Evolutionary conservation across 2,329 filamentous ascomycete genomes (phyloP), one percentile per base, ranked within the genome.

Genomic region (Botrytis aclada): DNA sequence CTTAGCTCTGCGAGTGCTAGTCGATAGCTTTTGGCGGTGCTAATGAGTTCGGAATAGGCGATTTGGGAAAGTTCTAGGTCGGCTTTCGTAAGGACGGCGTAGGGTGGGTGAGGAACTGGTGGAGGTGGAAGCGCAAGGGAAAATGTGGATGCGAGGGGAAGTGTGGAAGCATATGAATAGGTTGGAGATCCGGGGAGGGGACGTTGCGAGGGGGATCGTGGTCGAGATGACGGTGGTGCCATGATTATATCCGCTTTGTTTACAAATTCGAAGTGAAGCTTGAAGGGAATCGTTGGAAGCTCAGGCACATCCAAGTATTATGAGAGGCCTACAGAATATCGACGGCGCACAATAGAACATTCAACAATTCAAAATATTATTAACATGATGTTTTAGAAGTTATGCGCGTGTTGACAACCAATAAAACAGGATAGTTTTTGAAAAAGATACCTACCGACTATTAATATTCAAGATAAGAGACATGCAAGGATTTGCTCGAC

Each of bases 1-100:
- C 89, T 90, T 20, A 92, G 83, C 3, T 87, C 80, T 51, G 89
- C 86, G 64, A 92, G 87, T 25, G 89, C 89, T 32, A 87, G 80
- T 63, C 90, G 88, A 81, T 91, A 92, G 58, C 85, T 81, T 80
- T 92, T 92, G 62, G 90, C 90, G 22, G 87, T 88, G 32, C 86
- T 81, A 67, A 91, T 80, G 25, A 92, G 86, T 75, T 89, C 87
- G 6, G 88, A 83, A 81, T 92, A 92, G 66, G 89, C 88, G 22
- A 84, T 82, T 75, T 91, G 89, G 0, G 89, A 91, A 73, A 84
- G 83, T 75, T 88, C 88, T 75, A 92, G 87, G 80, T 92, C 90
- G 80, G 85, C 82, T 79, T 89, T 89, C 70, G 87, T 88, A 73
- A 92, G 86, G 70, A 91, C 85, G 74, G 88, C 84, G 77, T 90